These are phyloP conservation scores for Flaveria trinervia DNA, from an alignment of 129 eudicot species.

Conservation along the genomic window DNA sequence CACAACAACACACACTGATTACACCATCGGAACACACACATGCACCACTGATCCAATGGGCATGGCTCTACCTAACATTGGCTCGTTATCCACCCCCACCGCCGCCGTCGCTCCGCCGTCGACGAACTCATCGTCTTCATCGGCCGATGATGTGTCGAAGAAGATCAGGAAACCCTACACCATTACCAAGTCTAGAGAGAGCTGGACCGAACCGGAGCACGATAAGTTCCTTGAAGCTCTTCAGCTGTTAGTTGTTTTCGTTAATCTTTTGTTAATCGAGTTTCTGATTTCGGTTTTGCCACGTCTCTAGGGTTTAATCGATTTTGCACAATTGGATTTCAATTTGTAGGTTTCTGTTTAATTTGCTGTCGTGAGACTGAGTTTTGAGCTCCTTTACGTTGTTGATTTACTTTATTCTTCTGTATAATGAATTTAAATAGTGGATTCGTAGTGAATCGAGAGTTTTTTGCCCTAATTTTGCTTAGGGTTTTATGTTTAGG, in stretches of 20 bases:
- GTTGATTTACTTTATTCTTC: not conserved
- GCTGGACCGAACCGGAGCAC: conserved; percentile 98
- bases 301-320: conserved; percentile 17
- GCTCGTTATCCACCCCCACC: conserved; percentile 46
- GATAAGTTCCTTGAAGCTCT: conserved; percentile 98
- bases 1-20: conserved; percentile 21
- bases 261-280: not conserved
- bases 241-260: conserved; percentile 66
- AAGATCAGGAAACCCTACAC: conserved; percentile 93
- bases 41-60: conserved; percentile 55
- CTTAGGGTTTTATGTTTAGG: conserved; percentile 31
- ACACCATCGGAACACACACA: conserved; percentile 29
- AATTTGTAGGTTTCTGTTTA: not conserved
- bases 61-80: conserved; percentile 61
- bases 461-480: not conserved
- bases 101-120: conserved; percentile 45
- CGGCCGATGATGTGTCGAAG: conserved; percentile 60
- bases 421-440: conserved; percentile 1
- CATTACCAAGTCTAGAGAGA: conserved; percentile 91
- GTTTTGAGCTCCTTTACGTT: not conserved
- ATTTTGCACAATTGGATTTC: conserved; percentile 6
- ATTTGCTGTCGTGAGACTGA: not conserved
- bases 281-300: conserved; percentile 33
- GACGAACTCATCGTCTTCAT: conserved; percentile 24
- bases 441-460: not conserved